Conservation (phyloP, 2,329 filamentous ascomycete genomes). For the Pseudogymnoascus pannorum region DNA sequence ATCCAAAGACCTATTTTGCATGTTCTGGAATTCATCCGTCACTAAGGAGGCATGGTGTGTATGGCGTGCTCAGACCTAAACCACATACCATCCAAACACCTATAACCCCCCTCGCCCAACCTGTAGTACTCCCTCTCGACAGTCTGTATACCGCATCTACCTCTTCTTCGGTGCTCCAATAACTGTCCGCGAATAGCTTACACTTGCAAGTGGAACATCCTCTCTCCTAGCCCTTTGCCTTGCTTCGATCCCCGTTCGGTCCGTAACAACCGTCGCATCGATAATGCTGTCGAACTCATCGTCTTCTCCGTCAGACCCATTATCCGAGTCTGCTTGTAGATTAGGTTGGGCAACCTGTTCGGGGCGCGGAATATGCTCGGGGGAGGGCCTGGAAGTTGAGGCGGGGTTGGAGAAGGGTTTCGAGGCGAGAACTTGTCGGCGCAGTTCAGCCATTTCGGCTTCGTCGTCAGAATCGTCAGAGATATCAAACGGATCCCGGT, state of each 20-base stretch:
- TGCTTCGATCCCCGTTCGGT: constrained; percentile 66
- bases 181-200: constrained; percentile 29
- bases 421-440: constrained; percentile 81
- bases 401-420: constrained; percentile 71
- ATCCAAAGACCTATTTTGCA: neutral
- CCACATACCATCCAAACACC: neutral
- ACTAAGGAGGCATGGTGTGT: neutral
- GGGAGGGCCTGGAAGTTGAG: constrained; percentile 44
- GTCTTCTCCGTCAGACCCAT: constrained; percentile 43
- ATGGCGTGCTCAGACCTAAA: neutral
- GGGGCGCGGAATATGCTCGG: constrained; percentile 46
- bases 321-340: constrained; percentile 65
- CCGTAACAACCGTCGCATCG: constrained; percentile 80
- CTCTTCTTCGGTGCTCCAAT: constrained; percentile 29
- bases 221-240: constrained; percentile 46
- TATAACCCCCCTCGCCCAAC: neutral
- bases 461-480: constrained; percentile 78
- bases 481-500: constrained; percentile 63
- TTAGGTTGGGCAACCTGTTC: constrained; percentile 50
- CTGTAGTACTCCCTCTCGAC: neutral
- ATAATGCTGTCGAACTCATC: constrained; percentile 91
- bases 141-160: neutral
- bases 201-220: constrained; percentile 25
- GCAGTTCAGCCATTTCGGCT: constrained; percentile 81
- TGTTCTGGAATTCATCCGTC: neutral